phyloP scores from a whole-genome alignment of 2,329 filamentous ascomycete species.

The Penicillium sp. region DNA sequence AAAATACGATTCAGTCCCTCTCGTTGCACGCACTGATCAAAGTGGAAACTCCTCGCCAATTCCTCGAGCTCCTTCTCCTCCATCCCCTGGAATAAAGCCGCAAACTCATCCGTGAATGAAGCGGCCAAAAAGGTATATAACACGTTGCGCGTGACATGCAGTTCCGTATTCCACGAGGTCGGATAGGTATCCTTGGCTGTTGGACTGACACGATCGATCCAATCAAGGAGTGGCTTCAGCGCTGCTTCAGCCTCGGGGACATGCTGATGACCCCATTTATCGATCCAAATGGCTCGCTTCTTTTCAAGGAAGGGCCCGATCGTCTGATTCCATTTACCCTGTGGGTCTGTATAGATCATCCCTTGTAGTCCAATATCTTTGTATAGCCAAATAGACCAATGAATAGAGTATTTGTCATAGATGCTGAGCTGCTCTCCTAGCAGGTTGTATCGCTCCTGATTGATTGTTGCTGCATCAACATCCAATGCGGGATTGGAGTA shows the following conservation, averaged over 20 bases:
- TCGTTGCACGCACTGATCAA: conserved; percentile 56
- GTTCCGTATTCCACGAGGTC: conserved; percentile 51
- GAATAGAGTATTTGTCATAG: conserved; percentile 53
- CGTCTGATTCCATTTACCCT: conserved; percentile 52
- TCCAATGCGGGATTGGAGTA: conserved; percentile 34
- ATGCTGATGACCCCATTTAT: conserved; percentile 55
- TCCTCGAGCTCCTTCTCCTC: conserved; percentile 55
- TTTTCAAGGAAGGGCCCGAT: conserved; percentile 56
- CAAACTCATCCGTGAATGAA: conserved; percentile 56
- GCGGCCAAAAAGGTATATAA: conserved; percentile 53
- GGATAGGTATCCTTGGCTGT: conserved; percentile 47
- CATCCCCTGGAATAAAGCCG: conserved; percentile 55
- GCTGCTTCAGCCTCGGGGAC: conserved; percentile 47
- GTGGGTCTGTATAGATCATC: conserved; percentile 52
- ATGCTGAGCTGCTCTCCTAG: conserved; percentile 52
- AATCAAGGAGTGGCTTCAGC: conserved; percentile 45
- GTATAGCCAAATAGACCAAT: conserved; percentile 63
- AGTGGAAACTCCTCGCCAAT: conserved; percentile 54
- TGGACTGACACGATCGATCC: conserved; percentile 46
- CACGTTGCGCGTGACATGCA: conserved; percentile 49
- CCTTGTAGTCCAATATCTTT: conserved; percentile 60
- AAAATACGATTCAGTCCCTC: conserved; percentile 55
- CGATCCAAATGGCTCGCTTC: conserved; percentile 55
- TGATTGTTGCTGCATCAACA: conserved; percentile 38
- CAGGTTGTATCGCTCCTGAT: conserved; percentile 48